Evolutionary conservation across 148 eudicot genomes (phyloP).

Genomic region (Diospyros lotus): DNA sequence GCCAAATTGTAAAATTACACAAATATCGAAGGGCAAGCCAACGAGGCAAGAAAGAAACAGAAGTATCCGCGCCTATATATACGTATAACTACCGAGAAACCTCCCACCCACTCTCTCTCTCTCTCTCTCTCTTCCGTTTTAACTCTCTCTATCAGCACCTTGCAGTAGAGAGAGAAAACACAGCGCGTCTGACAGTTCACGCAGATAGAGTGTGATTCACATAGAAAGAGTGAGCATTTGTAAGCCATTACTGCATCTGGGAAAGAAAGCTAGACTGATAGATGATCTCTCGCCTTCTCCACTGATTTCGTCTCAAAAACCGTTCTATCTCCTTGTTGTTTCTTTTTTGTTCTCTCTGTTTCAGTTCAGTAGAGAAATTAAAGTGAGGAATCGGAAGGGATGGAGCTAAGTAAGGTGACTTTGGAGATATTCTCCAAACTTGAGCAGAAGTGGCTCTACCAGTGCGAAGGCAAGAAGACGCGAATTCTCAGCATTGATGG

Average conservation of each 20-base stretch:
- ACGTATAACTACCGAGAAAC: not conserved
- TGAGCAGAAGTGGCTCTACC: constrained; percentile 50
- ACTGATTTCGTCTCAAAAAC: not conserved
- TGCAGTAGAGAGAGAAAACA: not conserved
- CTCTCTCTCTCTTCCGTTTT: not conserved
- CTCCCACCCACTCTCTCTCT: not conserved
- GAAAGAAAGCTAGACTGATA: constrained; percentile 14
- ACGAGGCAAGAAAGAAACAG: not conserved
- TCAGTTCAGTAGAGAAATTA: no score
- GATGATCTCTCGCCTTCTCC: not conserved
- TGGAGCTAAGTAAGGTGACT: constrained; percentile 55
- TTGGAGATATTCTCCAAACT: constrained; percentile 62
- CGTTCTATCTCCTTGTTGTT: not conserved
- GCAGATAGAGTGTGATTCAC: constrained; percentile 7
- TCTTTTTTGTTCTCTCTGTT: not conserved
- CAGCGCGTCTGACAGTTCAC: not conserved
- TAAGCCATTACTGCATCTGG: constrained; percentile 22
- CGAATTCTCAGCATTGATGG: constrained; percentile 82
- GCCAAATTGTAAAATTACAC: not conserved
- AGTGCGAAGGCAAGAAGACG: constrained; percentile 30
- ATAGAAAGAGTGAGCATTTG: not conserved
- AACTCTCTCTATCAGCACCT: not conserved
- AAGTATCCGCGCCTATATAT: constrained; percentile 5
- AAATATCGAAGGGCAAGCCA: not conserved
- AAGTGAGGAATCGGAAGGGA: not conserved